Evolutionary conservation across 2,329 filamentous ascomycete species (phyloP), one percentile per base, ranked within the genome.

Genomic region (Colletotrichum coccodes): DNA sequence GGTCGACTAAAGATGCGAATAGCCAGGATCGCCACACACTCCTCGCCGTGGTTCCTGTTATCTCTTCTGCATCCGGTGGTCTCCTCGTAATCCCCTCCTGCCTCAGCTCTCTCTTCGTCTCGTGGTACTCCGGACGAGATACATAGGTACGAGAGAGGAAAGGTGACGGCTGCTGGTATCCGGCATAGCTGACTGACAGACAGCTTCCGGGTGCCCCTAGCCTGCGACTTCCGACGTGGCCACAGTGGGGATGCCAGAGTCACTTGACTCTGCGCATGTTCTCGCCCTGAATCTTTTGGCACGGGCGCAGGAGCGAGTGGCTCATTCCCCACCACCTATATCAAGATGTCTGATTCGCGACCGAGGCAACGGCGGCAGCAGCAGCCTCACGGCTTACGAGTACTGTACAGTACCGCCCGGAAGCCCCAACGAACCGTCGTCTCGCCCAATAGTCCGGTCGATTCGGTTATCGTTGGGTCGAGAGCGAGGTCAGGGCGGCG

Each of bases 211-310:
- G 28, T 26, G n/a, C 52, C 49, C 23, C 26, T 6, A n/a, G 18
- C 21, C 26, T 58, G 40, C 38, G 26, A 56, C 30, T 32, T 44
- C 18, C 32, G 34, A 57, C 40, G n/a, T 21, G 40, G 9, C 64
- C 49, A 21, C 23, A 21, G 49, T 59, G 46, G 47, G 49, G 30
- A 68, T 30, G 12, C 23, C n/a, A 50, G n/a, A 54, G 65, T 59
- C 65, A 64, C 54, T 68, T 68, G 66, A 66, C 66, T 54, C 21
- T 56, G n/a, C 40, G 54, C 66, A 56, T 49, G 26, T 46, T 57
- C 21, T 32, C 42, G 44, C 42, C 28, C 40, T 50, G 47, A 38
- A 56, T 38, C 21, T 36, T 56, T 52, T 54, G n/a, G 61, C 34
- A 50, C 42, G 32, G 40, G 47, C 42, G 47, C 65, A 65, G 61